A percentile compares a stretch with the other conserved stretches of the same genome.
phyloP scores from a whole-genome alignment of 176 grass and related monocot species.

The Typha latifolia region DNA sequence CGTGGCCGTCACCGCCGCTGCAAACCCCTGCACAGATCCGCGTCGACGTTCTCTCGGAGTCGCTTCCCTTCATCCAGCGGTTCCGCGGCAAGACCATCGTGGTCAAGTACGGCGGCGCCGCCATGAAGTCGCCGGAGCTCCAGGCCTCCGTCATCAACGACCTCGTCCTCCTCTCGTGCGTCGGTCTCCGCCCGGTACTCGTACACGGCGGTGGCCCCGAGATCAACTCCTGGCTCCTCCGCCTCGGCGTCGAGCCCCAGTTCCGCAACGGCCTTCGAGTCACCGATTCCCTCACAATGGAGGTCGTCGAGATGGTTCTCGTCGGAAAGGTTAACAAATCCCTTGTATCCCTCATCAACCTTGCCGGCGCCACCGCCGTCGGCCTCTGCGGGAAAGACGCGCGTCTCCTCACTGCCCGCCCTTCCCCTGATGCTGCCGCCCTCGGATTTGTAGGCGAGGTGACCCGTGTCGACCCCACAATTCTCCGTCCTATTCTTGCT shows the following conservation, averaged over 20 bases:
- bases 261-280: constrained; percentile 70
- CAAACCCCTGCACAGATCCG: constrained; percentile 17
- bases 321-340: constrained; percentile 78
- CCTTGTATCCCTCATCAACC: constrained; percentile 72
- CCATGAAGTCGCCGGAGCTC: constrained; percentile 61
- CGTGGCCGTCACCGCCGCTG: background rate
- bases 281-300: constrained; percentile 64
- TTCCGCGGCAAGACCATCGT: constrained; percentile 86
- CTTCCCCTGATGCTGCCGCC: constrained; percentile 33
- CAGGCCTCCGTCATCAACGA: constrained; percentile 66
- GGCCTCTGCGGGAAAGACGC: constrained; percentile 76
- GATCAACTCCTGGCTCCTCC: constrained; percentile 63
- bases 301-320: constrained; percentile 85
- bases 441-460: constrained; percentile 79
- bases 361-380: constrained; percentile 53
- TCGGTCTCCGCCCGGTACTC: constrained; percentile 62
- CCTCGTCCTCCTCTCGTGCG: constrained; percentile 71
- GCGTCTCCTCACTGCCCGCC: constrained; percentile 52
- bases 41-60: constrained; percentile 74
- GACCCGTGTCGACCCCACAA: constrained; percentile 42
- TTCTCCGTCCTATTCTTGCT: constrained; percentile 49
- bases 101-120: constrained; percentile 75
- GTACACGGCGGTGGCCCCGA: constrained; percentile 71
- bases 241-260: constrained; percentile 44
- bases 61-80: constrained; percentile 76